Percentiles rank a stretch among this genome's conserved stretches.
These are phyloP conservation scores for cucumber (Cucumis sativus) DNA, from an alignment of 306 rosid genomes.

Conservation along the genomic window Cucumber_9930_V3 NC_026660.2:30056501-30057000, in stretches of 20 bases:
- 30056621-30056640: neutral
- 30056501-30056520: conserved; percentile 73
- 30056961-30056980: neutral
- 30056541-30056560: conserved; percentile 58
- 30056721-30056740: neutral
- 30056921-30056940: neutral
- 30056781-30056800: neutral
- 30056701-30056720: neutral
- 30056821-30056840: conserved; percentile 28
- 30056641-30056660: neutral
- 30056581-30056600: conserved; percentile 61
- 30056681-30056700: neutral
- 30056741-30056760: neutral
- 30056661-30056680: neutral
- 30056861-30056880: neutral
- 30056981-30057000: neutral
- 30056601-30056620: conserved; percentile 5
- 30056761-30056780: neutral
- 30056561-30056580: conserved; percentile 74
- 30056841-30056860: conserved; percentile 3
- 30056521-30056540: conserved; percentile 37
- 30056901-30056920: neutral
- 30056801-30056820: neutral
- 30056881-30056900: neutral
- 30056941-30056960: neutral